phyloP scores from a whole-genome alignment of 176 grass and related monocot genomes.

The Oryza longistaminata region DNA sequence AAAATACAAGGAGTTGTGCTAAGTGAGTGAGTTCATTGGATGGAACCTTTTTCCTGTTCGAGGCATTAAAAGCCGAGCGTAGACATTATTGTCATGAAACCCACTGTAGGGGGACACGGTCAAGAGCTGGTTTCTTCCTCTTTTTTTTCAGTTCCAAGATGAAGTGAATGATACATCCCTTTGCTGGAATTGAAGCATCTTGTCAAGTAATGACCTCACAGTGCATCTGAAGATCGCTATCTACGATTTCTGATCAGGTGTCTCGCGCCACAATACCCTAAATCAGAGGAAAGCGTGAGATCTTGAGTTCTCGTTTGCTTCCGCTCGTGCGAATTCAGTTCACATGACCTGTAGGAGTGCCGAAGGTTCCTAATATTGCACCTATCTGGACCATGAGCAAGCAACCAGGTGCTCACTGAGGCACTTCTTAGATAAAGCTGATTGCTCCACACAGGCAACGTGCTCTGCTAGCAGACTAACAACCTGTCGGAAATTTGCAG shows the following conservation, averaged over 20 bases:
- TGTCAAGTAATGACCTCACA: conserved; percentile 77
- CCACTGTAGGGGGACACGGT: not conserved
- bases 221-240: conserved; percentile 70
- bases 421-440: conserved; percentile 72
- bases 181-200: conserved; percentile 75
- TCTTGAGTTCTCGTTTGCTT: conserved; percentile 63
- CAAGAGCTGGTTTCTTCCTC: conserved; percentile 1
- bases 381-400: conserved; percentile 65
- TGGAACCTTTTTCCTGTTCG: not conserved
- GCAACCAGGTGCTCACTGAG: conserved; percentile 57
- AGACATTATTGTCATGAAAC: not conserved
- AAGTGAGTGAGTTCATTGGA: conserved; percentile 51
- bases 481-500: conserved; percentile 40
- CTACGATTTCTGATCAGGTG: conserved; percentile 75
- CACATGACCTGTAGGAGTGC: conserved; percentile 77
- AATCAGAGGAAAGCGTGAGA: conserved; percentile 62
- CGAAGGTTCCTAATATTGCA: conserved; percentile 63
- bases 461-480: conserved; percentile 45
- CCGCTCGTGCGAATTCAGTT: conserved; percentile 62
- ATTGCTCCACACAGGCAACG: conserved; percentile 58
- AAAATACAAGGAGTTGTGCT: conserved; percentile 66
- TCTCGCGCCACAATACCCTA: conserved; percentile 50
- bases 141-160: conserved; percentile 55
- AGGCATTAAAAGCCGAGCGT: not conserved
- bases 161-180: conserved; percentile 76